A percentile compares a stretch with the other conserved stretches of the same genome.
Evolutionary conservation across 352 stramenopile genomes (phyloP).

Genomic region (Pythium vanterpoolii): DNA sequence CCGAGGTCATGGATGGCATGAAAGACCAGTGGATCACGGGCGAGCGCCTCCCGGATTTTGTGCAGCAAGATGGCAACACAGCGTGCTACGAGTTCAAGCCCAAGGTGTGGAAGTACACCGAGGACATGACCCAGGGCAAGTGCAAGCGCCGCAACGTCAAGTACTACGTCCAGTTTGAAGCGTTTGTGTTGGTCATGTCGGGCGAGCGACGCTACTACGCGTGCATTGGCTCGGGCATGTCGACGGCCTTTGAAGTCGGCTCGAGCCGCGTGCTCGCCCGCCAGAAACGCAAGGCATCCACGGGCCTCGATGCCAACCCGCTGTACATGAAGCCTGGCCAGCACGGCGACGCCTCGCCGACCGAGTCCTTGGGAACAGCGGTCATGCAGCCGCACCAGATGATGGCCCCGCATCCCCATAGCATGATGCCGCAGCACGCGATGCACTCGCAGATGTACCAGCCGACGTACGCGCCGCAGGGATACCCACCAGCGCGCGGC

Average conservation of each 20-base stretch:
- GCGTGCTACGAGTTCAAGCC: conserved; percentile 87
- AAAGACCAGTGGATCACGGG: conserved; percentile 86
- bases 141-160: conserved; percentile 87
- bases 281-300: conserved; percentile 80
- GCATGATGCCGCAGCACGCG: conserved; percentile 19
- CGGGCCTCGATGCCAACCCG: conserved; percentile 34
- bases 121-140: conserved; percentile 87
- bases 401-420: neutral
- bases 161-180: conserved; percentile 89
- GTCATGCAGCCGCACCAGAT: conserved; percentile 21
- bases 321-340: conserved; percentile 23
- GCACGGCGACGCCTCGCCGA: conserved; percentile 1
- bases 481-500: conserved; percentile 24
- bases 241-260: conserved; percentile 81
- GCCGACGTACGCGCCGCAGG: conserved; percentile 11
- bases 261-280: conserved; percentile 79
- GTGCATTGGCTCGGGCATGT: conserved; percentile 86
- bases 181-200: conserved; percentile 71
- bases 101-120: conserved; percentile 88
- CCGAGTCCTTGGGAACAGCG: neutral
- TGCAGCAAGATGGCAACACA: conserved; percentile 67
- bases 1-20: conserved; percentile 77
- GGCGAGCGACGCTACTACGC: conserved; percentile 79
- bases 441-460: conserved; percentile 25
- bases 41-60: conserved; percentile 80